Evolutionary conservation across 108 stramenopile species (phyloP), one percentile per base, ranked within the genome.

Genomic region (Cylindrotheca fusiformis): DNA sequence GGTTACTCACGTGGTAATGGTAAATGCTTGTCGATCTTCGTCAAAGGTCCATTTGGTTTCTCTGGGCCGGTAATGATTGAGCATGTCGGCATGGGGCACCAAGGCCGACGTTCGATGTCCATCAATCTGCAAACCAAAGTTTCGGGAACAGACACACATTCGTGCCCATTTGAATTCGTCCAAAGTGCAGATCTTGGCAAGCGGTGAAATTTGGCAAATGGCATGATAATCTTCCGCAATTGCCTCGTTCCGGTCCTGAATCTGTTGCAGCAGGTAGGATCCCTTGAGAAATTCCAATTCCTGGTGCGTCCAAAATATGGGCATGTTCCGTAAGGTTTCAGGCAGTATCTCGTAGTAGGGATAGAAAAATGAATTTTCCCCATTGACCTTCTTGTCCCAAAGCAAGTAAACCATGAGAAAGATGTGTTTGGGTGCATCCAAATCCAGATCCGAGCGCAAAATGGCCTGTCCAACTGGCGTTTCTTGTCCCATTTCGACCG

Each of bases 1-100:
- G 27, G 22, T 22, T 2, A 80, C 79, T 55, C 62, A 73, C 58
- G 97, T 88, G 5, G 96, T 97, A 62, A 98, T 98, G 12, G 98
- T 98, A 72, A 99, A 99, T n/a, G 86, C 92, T 68, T 97, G 95
- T 2, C 74, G 79, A 14, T 87, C 89, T 56, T 98, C 96, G 65
- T 97, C 95, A 82, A 93, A 99, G 17, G 97, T 97, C 99, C 99
- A 99, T 71, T 97, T 97, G 23, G 99, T 99, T 64, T 99, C 97
- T 32, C 99, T 78, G 4, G 99, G 99, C 6, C 96, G 87, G 62
- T 90, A 93, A 74, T 99, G 99, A 81, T 99, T 99, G 22, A 99
- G 83, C 99, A 99, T 99, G 72, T 99, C 99, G 5, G 97, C 97
- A 61, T 98, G 97, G 0, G 99, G 99, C 5, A 99, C 99, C 57